A percentile compares a stretch with the other conserved stretches of the same genome.
Conservation (phyloP, 225 moss, liverwort and hornwort genomes). For the Marchantia paleacea region DNA sequence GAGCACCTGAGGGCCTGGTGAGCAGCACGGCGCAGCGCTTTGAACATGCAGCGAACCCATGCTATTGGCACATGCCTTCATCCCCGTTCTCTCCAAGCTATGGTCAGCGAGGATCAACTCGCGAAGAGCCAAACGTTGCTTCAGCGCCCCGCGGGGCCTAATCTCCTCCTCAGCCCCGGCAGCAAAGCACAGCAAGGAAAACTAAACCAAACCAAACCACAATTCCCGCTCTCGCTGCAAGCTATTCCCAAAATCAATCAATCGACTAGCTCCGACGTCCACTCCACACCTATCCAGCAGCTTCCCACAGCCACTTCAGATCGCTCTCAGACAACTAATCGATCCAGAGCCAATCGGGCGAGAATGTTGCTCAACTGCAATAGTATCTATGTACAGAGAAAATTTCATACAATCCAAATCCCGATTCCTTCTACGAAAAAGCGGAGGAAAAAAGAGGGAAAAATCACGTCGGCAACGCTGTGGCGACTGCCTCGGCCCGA, state of each 20-base stretch:
- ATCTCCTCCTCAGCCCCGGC: neutral
- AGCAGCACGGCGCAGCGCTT: slow-evolving; percentile 27
- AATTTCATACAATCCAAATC: neutral
- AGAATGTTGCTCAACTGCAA: neutral
- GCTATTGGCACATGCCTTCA: slow-evolving; percentile 41
- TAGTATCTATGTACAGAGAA: slow-evolving; percentile 4
- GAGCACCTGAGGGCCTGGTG: slow-evolving; percentile 20
- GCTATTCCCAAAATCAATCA: neutral
- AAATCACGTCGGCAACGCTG: neutral
- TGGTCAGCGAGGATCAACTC: neutral
- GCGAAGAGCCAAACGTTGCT: neutral
- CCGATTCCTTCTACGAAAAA: neutral
- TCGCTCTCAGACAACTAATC: neutral
- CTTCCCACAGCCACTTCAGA: neutral
- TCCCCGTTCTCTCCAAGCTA: slow-evolving; percentile 27
- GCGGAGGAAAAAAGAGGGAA: neutral
- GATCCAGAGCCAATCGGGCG: slow-evolving; percentile 6
- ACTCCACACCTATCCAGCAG: neutral
- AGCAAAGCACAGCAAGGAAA: no score
- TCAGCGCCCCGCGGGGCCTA: no score
- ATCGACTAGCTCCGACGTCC: neutral
- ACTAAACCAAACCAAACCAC: neutral
- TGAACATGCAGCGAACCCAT: slow-evolving; percentile 35
- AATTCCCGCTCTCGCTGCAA: neutral
- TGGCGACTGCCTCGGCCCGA: no score